Percentiles rank a stretch among this genome's conserved stretches.
These are phyloP conservation scores for Athelia sp. DNA, from an alignment of 1,284 basidiomycete species.

Conservation along the genomic window DNA sequence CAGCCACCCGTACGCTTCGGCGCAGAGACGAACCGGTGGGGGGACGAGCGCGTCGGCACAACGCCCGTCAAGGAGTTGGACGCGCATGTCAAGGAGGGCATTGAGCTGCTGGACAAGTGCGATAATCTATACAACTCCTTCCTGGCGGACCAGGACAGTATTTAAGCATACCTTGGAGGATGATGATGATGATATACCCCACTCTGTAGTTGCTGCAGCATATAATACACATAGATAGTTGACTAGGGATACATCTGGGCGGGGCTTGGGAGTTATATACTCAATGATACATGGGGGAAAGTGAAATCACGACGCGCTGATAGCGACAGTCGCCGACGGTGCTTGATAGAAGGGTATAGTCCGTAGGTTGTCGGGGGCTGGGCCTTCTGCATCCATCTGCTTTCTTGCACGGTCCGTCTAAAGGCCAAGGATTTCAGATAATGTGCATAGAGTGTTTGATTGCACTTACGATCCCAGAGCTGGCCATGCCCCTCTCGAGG, in stretches of 20 bases:
- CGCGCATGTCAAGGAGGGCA: constrained; percentile 34
- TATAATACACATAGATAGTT: not conserved
- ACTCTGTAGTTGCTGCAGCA: not conserved
- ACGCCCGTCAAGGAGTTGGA: constrained; percentile 47
- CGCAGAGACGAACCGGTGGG: constrained; percentile 52
- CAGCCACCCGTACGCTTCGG: constrained; percentile 42
- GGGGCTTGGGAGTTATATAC: not conserved
- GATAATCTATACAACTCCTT: constrained; percentile 39
- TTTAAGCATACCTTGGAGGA: too few relatives aligned
- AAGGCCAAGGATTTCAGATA: constrained; percentile 6
- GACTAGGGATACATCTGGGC: not conserved
- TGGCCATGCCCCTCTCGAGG: constrained; percentile 79
- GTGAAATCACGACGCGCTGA: constrained; percentile 18
- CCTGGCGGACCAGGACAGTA: not conserved
- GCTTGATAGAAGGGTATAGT: constrained; percentile 62
- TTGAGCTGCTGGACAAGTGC: constrained; percentile 45
- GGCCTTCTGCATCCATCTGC: constrained; percentile 55
- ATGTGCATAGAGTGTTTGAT: constrained; percentile 7
- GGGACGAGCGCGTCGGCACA: constrained; percentile 45
- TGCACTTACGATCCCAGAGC: constrained; percentile 57
- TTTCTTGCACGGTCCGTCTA: constrained; percentile 65
- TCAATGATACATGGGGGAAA: not conserved
- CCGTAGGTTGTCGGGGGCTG: constrained; percentile 52
- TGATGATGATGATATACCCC: not conserved
- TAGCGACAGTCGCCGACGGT: constrained; percentile 21